Conservation (phyloP, 1,284 basidiomycete genomes). For the Athelia psychrophila region DNA sequence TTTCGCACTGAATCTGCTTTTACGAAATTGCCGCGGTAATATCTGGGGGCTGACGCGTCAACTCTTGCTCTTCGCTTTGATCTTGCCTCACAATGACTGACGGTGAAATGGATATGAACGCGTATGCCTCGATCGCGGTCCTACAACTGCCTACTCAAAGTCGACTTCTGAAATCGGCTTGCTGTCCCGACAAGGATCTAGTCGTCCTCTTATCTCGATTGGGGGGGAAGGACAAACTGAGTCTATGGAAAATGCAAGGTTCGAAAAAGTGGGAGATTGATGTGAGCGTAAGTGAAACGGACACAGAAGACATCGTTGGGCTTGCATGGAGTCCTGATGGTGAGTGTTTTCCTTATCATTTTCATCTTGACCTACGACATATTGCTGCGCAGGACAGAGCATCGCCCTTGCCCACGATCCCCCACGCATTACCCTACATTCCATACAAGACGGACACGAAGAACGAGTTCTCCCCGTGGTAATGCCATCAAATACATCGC, state of each 20-base stretch:
- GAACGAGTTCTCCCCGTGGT: constrained; percentile 41
- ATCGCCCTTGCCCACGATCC: constrained; percentile 73
- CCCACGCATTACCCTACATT: constrained; percentile 64
- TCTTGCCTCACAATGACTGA: neutral
- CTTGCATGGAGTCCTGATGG: constrained; percentile 82
- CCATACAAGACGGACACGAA: constrained; percentile 68
- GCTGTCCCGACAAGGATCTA: constrained; percentile 84
- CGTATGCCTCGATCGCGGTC: constrained; percentile 57
- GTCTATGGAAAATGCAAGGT: constrained; percentile 78
- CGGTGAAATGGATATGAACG: constrained; percentile 37
- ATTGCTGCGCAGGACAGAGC: constrained; percentile 51
- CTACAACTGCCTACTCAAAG: constrained; percentile 53
- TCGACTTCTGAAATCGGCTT: constrained; percentile 59
- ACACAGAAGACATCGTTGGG: constrained; percentile 48
- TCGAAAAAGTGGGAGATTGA: constrained; percentile 78
- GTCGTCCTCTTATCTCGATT: constrained; percentile 62
- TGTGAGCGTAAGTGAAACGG: constrained; percentile 41
- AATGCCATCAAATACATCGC: constrained; percentile 12
- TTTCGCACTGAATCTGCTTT: neutral
- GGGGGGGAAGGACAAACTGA: constrained; percentile 63
- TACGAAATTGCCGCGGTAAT: too few species aligned
- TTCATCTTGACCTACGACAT: constrained; percentile 13
- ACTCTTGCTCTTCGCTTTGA: neutral
- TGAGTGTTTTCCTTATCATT: constrained; percentile 27
- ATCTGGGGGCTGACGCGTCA: neutral